phyloP scores from a whole-genome alignment of 2,329 filamentous ascomycete genomes.

The Hypoxylon sp. region DNA sequence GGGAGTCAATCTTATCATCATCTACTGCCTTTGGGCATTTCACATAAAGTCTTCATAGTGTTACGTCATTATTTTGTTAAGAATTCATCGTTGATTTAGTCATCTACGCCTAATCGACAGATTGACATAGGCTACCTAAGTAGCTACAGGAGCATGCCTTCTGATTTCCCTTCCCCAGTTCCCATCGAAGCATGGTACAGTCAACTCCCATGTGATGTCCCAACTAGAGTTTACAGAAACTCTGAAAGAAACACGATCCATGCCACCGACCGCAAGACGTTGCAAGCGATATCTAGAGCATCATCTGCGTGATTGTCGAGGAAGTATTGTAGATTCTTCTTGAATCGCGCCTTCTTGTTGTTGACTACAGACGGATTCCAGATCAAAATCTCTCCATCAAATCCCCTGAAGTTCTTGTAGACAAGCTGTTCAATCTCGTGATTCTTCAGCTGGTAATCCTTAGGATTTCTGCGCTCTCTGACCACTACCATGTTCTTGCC shows the following conservation, averaged over 20 bases:
- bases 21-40: not conserved
- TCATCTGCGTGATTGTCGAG: too few species aligned
- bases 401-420: not conserved
- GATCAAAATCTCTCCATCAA: not conserved
- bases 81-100: not conserved
- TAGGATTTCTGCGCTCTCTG: not conserved
- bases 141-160: not conserved
- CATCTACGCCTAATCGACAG: not conserved
- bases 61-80: not conserved
- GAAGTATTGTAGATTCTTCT: too few species aligned
- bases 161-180: not conserved
- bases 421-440: not conserved
- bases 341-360: too few species aligned
- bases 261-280: too few species aligned
- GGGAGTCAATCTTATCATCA: not conserved
- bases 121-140: not conserved
- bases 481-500: not conserved
- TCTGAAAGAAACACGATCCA: too few species aligned
- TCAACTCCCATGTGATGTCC: not conserved
- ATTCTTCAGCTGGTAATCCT: constrained; percentile 9
- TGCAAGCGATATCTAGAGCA: too few species aligned
- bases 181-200: not conserved
- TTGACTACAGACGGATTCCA: not conserved
- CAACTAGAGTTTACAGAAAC: not conserved
- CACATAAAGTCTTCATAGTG: not conserved